Evolutionary conservation across 2,329 filamentous ascomycete genomes (phyloP).

Genomic region (Penicillium sp.): DNA sequence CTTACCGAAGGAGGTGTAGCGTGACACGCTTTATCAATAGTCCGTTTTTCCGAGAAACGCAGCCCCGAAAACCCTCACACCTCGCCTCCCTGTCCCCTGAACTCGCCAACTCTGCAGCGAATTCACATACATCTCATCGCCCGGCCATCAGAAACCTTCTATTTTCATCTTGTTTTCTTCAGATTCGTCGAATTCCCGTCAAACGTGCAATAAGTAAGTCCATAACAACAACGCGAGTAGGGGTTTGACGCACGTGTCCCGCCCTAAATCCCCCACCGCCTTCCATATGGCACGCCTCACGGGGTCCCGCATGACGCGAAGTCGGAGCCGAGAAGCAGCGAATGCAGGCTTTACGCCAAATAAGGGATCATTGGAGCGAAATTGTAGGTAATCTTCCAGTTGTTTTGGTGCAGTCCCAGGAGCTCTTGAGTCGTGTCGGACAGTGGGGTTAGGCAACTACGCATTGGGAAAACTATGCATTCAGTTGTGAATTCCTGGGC

Average conservation of each 20-base stretch:
- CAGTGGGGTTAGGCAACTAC: background rate
- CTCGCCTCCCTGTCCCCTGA: background rate
- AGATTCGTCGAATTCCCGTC: background rate
- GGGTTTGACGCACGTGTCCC: background rate
- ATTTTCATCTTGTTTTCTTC: background rate
- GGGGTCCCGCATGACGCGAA: slow-evolving; percentile 33
- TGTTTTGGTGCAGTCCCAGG: background rate
- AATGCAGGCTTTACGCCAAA: slow-evolving; percentile 9
- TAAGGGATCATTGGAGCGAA: background rate
- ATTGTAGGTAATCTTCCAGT: background rate
- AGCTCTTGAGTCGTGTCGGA: background rate
- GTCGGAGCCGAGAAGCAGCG: slow-evolving; percentile 37
- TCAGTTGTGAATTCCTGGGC: background rate
- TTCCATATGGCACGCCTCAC: slow-evolving; percentile 4
- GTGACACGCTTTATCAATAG: background rate
- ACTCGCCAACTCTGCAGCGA: background rate
- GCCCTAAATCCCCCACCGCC: background rate
- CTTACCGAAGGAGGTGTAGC: background rate
- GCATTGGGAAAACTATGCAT: background rate
- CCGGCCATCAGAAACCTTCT: background rate
- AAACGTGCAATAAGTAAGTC: too few relatives aligned
- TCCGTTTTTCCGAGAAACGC: background rate
- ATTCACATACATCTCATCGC: background rate
- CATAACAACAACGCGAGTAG: background rate
- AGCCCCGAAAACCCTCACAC: slow-evolving; percentile 9